These are phyloP conservation scores for Ophiostoma angusticollis DNA, from an alignment of 2,329 filamentous ascomycete species.

Conservation along the genomic window DNA sequence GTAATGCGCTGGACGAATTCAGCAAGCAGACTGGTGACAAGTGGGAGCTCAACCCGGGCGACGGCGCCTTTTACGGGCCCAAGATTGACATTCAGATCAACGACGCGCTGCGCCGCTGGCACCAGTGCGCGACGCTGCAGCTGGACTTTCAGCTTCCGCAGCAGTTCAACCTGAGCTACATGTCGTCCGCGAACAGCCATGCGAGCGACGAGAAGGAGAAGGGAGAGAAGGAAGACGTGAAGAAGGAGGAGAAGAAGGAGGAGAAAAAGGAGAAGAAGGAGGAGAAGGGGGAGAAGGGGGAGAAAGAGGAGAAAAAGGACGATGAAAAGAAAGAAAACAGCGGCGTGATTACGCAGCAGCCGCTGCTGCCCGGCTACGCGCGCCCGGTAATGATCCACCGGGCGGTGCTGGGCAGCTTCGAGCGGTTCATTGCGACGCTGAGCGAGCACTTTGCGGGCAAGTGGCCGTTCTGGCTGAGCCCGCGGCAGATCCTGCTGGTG, in stretches of 20 bases:
- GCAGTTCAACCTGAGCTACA: conserved; percentile 16
- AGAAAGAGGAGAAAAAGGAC: conserved; percentile 16
- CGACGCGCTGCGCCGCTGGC: conserved; percentile 71
- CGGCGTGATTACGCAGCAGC: conserved; percentile 29
- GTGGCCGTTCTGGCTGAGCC: conserved; percentile 82
- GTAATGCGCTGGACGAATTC: conserved; percentile 68
- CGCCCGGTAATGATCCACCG: conserved; percentile 80
- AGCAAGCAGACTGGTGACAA: conserved; percentile 39
- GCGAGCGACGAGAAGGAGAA: conserved; percentile 1
- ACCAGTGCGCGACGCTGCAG: conserved; percentile 81
- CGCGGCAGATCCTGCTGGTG: conserved; percentile 68
- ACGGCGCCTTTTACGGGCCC: conserved; percentile 95
- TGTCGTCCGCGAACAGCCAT: conserved; percentile 18
- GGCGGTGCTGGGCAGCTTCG: conserved; percentile 60
- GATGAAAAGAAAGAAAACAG: conserved; percentile 27
- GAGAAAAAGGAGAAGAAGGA: conserved; percentile 2
- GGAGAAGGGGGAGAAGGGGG: background rate
- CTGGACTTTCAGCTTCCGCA: conserved; percentile 60
- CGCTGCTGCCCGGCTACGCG: conserved; percentile 55
- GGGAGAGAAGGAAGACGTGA: background rate
- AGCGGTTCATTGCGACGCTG: conserved; percentile 57
- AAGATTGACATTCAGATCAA: conserved; percentile 97
- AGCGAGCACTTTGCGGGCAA: conserved; percentile 77
- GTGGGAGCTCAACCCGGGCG: conserved; percentile 88
- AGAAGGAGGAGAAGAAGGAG: conserved; percentile 9